Evolutionary conservation across 2,329 filamentous ascomycete genomes (phyloP).

Genomic region (Aureobasidium lini): DNA sequence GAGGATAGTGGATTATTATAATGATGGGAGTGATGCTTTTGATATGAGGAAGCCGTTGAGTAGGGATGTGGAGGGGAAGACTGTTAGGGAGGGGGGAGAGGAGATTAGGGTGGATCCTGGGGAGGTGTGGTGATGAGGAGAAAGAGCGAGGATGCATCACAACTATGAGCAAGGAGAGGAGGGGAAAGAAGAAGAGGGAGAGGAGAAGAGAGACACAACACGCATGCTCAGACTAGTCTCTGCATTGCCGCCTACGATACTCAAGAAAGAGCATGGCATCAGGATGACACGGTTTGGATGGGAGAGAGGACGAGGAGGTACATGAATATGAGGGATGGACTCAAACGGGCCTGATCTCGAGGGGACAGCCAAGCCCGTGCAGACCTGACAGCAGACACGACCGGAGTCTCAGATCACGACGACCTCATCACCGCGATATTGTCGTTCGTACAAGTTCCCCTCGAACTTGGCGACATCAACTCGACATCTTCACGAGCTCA

Average conservation of each 20-base stretch:
- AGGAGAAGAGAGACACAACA: neutral
- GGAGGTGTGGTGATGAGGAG: conserved; percentile 64
- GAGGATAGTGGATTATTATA: conserved; percentile 86
- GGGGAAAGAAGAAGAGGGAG: neutral
- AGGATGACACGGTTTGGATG: too few species aligned
- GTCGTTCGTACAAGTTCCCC: too few species aligned
- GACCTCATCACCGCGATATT: too few species aligned
- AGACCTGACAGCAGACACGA: too few species aligned
- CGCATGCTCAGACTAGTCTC: too few species aligned
- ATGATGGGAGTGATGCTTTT: conserved; percentile 89
- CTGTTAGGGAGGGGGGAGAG: conserved; percentile 76
- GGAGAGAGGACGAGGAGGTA: neutral
- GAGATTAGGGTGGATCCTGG: conserved; percentile 68
- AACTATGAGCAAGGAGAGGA: neutral
- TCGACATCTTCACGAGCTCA: too few species aligned
- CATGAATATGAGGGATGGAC: neutral
- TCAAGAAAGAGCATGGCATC: neutral
- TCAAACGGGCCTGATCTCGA: neutral
- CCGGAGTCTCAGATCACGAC: too few species aligned
- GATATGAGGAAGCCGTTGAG: conserved; percentile 93
- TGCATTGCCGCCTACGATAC: neutral
- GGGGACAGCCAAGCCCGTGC: too few species aligned
- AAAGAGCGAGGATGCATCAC: too few species aligned
- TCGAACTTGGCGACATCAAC: too few species aligned
- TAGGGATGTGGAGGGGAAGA: conserved; percentile 67